Evolutionary conservation across 768 basidiomycete genomes (phyloP), one percentile per base, ranked within the genome.

Genomic region (Rhodosporidiobolus odoratus): DNA sequence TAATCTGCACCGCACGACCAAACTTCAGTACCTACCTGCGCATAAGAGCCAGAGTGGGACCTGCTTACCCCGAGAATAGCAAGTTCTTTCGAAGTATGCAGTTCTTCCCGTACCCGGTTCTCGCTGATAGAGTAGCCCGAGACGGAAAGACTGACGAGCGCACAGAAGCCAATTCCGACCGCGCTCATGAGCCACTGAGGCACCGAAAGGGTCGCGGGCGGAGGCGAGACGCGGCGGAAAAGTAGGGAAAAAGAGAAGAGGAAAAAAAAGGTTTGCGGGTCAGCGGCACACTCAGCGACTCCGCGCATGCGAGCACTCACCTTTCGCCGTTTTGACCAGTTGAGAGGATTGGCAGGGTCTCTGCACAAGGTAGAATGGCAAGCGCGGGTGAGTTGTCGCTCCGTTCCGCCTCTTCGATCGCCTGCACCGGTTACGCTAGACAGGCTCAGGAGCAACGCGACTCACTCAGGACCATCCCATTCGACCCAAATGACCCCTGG

Each of bases 91-190:
- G 73, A 75, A 19, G 64, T 64, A 13, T 75, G 61, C 27, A 80
- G 62, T 48, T 80, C 79, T 23, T 48, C 58, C 23, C 37, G 60
- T 10, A 71, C 47, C 4, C 10, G 21, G 32, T 34, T 40, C n/a
- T 25, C 69, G 54, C 47, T 74, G 30, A 79, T 79, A 15, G 73
- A 68, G 62, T 77, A 80, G 0, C 70, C 78, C 4, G 74, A 71
- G 1, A 73, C 72, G 25, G 40, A 38, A 2, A 66, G 38, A 9
- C 68, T 69, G 7, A 73, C 72, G 58, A 73, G 65, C 0, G 65
- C 45, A 47, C 72, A 73, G 65, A 73, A 73, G 37, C 40, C 3
- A 54, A 73, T 73, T 0, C 72, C 72, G 34, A 66, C 65, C 2
- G 43, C 45, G 9, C 58, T 60, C 43, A 73, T 69, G 37, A 61